A percentile compares a stretch with the other conserved stretches of the same genome.
Evolutionary conservation across 2,329 filamentous ascomycete genomes (phyloP).

Genomic region (Trichoderma sp.): DNA sequence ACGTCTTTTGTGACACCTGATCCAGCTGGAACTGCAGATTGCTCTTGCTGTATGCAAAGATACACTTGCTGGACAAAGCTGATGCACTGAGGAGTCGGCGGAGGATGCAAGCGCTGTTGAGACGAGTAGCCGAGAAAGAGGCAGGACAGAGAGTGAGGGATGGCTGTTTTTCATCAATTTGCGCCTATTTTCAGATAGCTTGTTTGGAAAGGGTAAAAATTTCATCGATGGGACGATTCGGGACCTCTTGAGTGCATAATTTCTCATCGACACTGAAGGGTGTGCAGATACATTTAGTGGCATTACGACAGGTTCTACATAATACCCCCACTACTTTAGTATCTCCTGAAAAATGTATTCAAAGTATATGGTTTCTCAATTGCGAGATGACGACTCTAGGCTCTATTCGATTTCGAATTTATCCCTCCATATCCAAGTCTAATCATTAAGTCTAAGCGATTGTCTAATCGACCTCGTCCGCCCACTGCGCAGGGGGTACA

Average conservation of each 20-base stretch:
- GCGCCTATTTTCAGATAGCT: background rate
- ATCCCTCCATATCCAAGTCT: background rate
- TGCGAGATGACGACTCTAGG: background rate
- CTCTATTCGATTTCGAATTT: background rate
- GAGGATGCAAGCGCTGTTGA: background rate
- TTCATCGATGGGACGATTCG: background rate
- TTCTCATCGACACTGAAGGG: background rate
- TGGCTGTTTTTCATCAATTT: background rate
- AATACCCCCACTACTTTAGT: too few species aligned
- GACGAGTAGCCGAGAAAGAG: background rate
- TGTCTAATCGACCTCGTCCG: slow-evolving; percentile 35
- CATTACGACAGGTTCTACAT: background rate
- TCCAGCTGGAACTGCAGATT: background rate
- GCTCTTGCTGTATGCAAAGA: background rate
- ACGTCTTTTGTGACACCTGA: background rate
- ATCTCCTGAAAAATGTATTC: background rate
- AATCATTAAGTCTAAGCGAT: background rate
- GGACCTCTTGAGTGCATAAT: background rate
- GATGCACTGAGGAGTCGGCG: background rate
- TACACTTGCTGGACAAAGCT: background rate
- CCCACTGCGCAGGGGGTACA: slow-evolving; percentile 36
- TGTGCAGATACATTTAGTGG: background rate
- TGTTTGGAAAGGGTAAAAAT: background rate
- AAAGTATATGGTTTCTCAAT: background rate
- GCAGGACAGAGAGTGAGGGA: background rate